Base-by-base conservation (phyloP, 805 yeast genomes). In the Schwanniomyces pseudopolymorphus region DNA sequence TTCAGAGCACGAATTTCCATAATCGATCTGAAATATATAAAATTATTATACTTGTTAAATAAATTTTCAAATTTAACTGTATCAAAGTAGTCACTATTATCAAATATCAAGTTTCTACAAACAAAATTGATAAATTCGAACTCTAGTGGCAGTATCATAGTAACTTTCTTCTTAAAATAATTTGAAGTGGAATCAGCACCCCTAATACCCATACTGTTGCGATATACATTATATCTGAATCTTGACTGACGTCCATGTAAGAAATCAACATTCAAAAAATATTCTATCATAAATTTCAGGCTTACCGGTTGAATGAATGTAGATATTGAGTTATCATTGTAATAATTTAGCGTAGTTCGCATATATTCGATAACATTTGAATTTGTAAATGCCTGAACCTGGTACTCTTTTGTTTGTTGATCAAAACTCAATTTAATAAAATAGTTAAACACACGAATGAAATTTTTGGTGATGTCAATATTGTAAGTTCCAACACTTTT, bases 11-110 rank as follows among this genome's bases (percentile, higher is more conserved):
- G 2, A 16, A 31, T 19, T 4, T 31, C 35, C 35, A 31, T 31
- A n/a, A 56, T 31, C 3, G 54, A 42, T 9, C 46, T 51, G 26
- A 54, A 52, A 40, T 55, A 47, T 25, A 54, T 50, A 22, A 48
- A 49, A 28, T 57, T 49, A 39, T 46, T 55, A 24, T 4, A 35
- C 13, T 33, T 17, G 39, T 47, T 46, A 20, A 56, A 45, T 14
- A 37, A 44, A 9, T 40, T 39, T 28, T 53, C 49, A 20, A 56
- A 43, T 21, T 45, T 51, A 3, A 41, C 33, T 33, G 48, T 40
- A 31, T 31, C 19, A 31, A 8, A 17, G 9, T 31, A 4, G 8
- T 31, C 10, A 31, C 13, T 2, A 6, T 2, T 9, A 31, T 31
- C 11, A 8, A 14, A 16, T 16, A 31, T 31, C 3, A 31, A 31